These are phyloP conservation scores for Zygotorulaspora florentina DNA, from an alignment of 805 yeast species.

Conservation along the genomic window DNA sequence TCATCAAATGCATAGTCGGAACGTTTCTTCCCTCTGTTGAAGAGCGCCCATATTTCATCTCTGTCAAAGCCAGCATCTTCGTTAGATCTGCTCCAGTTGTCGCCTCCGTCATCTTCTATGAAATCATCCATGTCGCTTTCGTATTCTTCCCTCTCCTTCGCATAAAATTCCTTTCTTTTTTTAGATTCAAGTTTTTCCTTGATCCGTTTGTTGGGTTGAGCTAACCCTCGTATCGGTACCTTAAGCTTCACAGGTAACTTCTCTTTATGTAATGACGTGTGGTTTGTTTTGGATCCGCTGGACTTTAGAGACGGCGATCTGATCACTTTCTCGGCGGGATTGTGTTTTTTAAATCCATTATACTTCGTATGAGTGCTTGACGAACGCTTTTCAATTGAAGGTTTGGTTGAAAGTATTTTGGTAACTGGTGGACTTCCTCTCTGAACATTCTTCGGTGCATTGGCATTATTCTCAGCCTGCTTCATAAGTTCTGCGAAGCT, in stretches of 20 bases:
- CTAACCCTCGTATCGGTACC: slow-evolving; percentile 31
- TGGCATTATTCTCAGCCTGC: slow-evolving; percentile 44
- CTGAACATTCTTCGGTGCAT: slow-evolving; percentile 7
- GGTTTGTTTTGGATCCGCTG: neutral
- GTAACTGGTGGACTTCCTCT: slow-evolving; percentile 6
- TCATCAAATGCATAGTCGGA: slow-evolving; percentile 44
- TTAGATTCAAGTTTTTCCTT: slow-evolving; percentile 42
- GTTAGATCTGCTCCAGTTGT: slow-evolving; percentile 29
- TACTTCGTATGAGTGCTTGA: slow-evolving; percentile 9
- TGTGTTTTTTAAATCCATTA: slow-evolving; percentile 17
- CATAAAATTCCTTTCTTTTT: slow-evolving; percentile 14
- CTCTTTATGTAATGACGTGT: neutral
- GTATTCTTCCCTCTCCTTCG: slow-evolving; percentile 11
- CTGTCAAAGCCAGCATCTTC: slow-evolving; percentile 57
- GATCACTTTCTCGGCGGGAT: slow-evolving; percentile 1
- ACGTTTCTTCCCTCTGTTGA: slow-evolving; percentile 60
- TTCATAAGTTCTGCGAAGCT: slow-evolving; percentile 55
- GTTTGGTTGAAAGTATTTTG: neutral
- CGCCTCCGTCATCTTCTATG: slow-evolving; percentile 43
- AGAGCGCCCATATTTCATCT: slow-evolving; percentile 86
- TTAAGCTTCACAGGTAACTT: slow-evolving; percentile 13
- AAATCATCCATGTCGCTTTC: slow-evolving; percentile 24
- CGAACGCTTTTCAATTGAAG: neutral
- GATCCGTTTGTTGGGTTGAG: slow-evolving; percentile 57
- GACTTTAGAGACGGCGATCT: slow-evolving; percentile 1